Evolutionary conservation across 352 stramenopile genomes (phyloP).

Genomic region (Blastocystis hominis): DNA sequence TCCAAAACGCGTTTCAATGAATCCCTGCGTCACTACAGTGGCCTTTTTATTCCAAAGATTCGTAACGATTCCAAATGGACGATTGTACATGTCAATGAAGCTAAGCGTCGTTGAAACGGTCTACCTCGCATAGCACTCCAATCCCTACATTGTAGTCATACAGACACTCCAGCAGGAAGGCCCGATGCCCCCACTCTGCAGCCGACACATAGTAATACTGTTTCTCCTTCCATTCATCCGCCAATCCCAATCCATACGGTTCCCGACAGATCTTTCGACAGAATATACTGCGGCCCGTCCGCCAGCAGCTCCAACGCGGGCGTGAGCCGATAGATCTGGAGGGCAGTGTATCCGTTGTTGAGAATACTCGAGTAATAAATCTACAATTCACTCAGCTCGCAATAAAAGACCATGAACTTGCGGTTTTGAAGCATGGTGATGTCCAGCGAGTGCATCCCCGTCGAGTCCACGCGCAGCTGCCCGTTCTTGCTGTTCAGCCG

Average conservation of each 20-base stretch:
- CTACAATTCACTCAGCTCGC: neutral
- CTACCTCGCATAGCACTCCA: neutral
- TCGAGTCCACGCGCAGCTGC: neutral
- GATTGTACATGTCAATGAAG: slow-evolving; percentile 40
- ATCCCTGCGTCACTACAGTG: neutral
- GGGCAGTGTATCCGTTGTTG: slow-evolving; percentile 35
- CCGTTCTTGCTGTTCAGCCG: slow-evolving; percentile 36
- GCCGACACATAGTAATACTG: slow-evolving; percentile 50
- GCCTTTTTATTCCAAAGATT: neutral
- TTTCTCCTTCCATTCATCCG: neutral
- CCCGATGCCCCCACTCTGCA: neutral
- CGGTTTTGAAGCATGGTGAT: slow-evolving; percentile 16
- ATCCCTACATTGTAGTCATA: neutral
- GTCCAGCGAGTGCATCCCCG: neutral
- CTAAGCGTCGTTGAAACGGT: slow-evolving; percentile 9
- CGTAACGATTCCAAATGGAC: neutral
- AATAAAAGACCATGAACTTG: neutral
- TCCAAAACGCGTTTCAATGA: neutral
- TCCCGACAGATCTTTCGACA: neutral
- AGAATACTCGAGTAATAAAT: slow-evolving; percentile 49
- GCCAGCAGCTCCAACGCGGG: neutral
- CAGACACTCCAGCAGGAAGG: slow-evolving; percentile 13
- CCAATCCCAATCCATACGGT: neutral
- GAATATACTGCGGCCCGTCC: slow-evolving; percentile 27
- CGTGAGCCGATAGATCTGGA: neutral